A percentile compares a stretch with the other conserved stretches of the same genome.
Evolutionary conservation across 257 asterid species (phyloP).

Genomic region (Salvia splendens): DNA sequence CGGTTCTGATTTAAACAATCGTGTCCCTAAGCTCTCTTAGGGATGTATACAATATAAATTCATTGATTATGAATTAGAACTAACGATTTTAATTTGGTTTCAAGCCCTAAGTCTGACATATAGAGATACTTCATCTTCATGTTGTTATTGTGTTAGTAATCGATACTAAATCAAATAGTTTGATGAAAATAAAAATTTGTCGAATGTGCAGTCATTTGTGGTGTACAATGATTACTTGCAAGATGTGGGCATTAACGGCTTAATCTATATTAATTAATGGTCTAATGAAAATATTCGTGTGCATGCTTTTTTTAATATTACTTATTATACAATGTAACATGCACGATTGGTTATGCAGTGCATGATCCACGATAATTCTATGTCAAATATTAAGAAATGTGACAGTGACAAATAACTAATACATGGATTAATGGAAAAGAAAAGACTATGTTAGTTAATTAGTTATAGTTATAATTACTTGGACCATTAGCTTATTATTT

Average conservation of each 20-base stretch:
- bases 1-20: no score
- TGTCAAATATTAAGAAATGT: constrained; percentile 6
- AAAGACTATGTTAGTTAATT: constrained; percentile 41
- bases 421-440: constrained; percentile 20
- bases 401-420: constrained; percentile 11
- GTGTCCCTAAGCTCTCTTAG: no score
- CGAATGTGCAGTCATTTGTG: no score
- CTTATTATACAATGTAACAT: not conserved
- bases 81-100: no score
- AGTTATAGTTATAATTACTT: constrained; percentile 14
- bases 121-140: no score
- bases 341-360: constrained; percentile 13
- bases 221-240: not conserved
- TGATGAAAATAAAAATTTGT: no score
- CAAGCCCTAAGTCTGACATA: no score
- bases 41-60: no score
- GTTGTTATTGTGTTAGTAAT: no score
- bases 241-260: not conserved
- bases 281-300: not conserved
- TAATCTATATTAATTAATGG: not conserved
- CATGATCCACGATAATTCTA: constrained; percentile 18
- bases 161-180: no score
- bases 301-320: not conserved
- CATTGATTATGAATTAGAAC: no score
- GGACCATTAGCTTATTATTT: not conserved